Evolutionary conservation across 768 basidiomycete genomes (phyloP), one percentile per base, ranked within the genome.

Genomic region (Imleria badia): DNA sequence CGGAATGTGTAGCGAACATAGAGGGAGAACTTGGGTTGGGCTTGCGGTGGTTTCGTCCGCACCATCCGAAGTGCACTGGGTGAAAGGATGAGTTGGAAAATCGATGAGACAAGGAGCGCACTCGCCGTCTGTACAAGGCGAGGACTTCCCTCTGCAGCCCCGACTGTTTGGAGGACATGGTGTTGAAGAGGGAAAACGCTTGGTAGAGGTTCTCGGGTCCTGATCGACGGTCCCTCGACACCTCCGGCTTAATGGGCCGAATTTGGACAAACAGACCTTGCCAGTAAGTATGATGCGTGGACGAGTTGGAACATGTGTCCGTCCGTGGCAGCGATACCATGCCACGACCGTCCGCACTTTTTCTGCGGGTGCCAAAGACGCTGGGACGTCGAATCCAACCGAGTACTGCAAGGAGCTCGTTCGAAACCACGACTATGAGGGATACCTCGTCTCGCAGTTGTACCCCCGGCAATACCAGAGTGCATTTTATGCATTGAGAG

Each of bases 351-450:
- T 44, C 26, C 61, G 64, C 39, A 22, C 12, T 41, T 59, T 66
- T 51, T 60, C 60, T 47, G 41, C 55, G 33, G 51, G 39, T 36
- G 23, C 45, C 36, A 50, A n/a, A 26, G 51, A 46, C 14, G 58
- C 60, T 31, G 69, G 66, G 45, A 57, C 62, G 22, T 65, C 67
- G 34, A 65, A 84, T 60, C 80, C 86, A 38, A 65, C 71, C 15
- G 76, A 76, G 41, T 91, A 91, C 65, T 94, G 91, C 79, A 79
- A 68, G 54, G 76, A 83, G 35, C 75, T 89, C 52, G 86, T 94
- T 49, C 84, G 78, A 55, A 87, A 83, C 72, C 82, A 89, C 63
- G 91, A 94, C 76, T 89, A 92, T 66, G 89, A 92, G 48, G 85
- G 87, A 15, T 91, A 80, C 66, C 75, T 94, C 29, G 75, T 79